Evolutionary conservation across 768 basidiomycete genomes (phyloP).

Genomic region (Trametes villosa): DNA sequence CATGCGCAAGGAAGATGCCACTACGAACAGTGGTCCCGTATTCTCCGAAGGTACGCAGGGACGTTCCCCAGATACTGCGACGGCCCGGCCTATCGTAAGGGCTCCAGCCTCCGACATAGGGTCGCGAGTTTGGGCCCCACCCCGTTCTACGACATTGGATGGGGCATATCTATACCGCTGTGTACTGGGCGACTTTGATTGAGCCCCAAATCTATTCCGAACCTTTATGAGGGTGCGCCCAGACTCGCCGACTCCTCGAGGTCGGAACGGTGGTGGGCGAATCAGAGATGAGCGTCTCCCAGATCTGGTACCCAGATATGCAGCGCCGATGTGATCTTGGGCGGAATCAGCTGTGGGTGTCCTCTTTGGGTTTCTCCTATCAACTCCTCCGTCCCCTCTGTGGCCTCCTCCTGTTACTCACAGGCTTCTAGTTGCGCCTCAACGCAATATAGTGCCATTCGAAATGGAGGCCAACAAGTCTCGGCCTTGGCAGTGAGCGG

Average conservation of each 20-base stretch:
- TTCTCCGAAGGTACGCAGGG: neutral
- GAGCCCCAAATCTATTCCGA: conserved; percentile 2
- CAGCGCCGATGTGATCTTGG: conserved; percentile 8
- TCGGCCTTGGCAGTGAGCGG: neutral
- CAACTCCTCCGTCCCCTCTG: conserved; percentile 1
- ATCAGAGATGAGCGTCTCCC: conserved; percentile 1
- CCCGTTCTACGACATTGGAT: neutral
- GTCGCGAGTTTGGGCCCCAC: neutral
- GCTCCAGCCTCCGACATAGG: too few species aligned
- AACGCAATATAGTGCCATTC: neutral
- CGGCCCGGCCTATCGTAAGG: neutral
- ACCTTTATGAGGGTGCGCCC: neutral
- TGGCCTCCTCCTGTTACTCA: neutral
- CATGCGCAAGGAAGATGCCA: neutral
- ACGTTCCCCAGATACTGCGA: neutral
- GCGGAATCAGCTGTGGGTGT: neutral
- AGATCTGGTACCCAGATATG: conserved; percentile 10
- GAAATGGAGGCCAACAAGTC: conserved; percentile 4
- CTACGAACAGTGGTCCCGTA: neutral
- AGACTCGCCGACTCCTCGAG: neutral
- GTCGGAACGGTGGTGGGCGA: neutral
- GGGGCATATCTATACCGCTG: neutral
- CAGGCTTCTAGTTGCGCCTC: neutral
- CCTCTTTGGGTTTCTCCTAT: conserved; percentile 2
- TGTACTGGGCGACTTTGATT: neutral